phyloP scores from a whole-genome alignment of 2,329 filamentous ascomycete species.

The Apiospora kogelbergensis region DNA sequence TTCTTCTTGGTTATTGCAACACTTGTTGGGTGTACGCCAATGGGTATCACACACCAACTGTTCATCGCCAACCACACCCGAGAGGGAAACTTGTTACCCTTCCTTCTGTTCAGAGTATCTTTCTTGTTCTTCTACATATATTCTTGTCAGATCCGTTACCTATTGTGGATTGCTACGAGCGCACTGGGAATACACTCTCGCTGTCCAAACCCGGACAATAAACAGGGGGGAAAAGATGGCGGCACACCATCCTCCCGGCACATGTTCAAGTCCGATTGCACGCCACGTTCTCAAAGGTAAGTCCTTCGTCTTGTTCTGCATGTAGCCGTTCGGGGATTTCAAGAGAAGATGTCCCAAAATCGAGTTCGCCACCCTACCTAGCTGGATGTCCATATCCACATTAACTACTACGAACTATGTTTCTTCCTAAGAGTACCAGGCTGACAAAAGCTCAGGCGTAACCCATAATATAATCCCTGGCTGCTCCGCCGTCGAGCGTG shows the following conservation, averaged over 20 bases:
- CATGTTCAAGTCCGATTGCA: conserved; percentile 6
- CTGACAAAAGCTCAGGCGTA: neutral
- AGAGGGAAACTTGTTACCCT: neutral
- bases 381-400: neutral
- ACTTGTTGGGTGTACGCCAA: neutral
- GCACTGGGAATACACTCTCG: neutral
- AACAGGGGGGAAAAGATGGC: neutral
- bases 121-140: neutral
- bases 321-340: neutral
- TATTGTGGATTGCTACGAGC: neutral
- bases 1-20: neutral
- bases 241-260: neutral
- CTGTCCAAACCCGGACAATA: neutral
- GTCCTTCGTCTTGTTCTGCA: neutral
- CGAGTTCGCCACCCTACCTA: too few relatives aligned
- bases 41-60: neutral
- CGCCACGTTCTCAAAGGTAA: conserved; percentile 4
- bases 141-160: neutral
- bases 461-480: conserved; percentile 17
- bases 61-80: neutral
- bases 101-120: neutral
- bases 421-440: neutral
- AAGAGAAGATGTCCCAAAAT: neutral
- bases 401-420: too few relatives aligned
- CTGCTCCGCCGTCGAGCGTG: conserved; percentile 18